Conservation (phyloP, 345 rosid genomes). For the Corchorus capsularis region DNA sequence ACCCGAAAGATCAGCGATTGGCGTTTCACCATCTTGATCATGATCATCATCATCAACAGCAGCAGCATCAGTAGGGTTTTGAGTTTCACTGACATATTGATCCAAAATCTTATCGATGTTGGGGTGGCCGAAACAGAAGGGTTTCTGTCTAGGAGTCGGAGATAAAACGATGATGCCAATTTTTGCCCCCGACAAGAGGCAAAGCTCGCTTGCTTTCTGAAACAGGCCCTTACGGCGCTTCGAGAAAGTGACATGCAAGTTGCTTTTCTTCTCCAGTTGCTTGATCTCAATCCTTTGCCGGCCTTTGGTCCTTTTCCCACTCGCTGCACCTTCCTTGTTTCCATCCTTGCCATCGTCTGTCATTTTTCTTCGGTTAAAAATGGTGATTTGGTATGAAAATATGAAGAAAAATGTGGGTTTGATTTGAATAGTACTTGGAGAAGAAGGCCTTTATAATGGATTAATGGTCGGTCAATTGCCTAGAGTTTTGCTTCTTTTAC, state of each 20-base stretch:
- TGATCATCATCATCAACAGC: neutral
- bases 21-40: neutral
- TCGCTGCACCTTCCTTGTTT: neutral
- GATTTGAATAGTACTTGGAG: no score
- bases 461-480: no score
- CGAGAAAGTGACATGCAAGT: constrained; percentile 43
- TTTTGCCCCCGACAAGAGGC: constrained; percentile 39
- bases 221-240: constrained; percentile 46
- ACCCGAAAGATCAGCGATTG: neutral
- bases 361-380: neutral
- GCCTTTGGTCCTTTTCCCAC: constrained; percentile 16
- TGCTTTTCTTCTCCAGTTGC: constrained; percentile 22
- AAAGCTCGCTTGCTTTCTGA: constrained; percentile 45
- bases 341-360: neutral
- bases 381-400: neutral
- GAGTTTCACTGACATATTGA: neutral
- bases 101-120: constrained; percentile 29
- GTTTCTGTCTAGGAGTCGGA: constrained; percentile 10
- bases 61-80: neutral
- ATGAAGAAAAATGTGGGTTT: neutral
- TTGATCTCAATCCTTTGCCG: constrained; percentile 24
- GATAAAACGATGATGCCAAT: constrained; percentile 42
- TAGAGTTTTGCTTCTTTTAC: no score
- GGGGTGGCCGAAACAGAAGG: constrained; percentile 35
- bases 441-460: no score